Percentiles rank a stretch among this genome's conserved stretches.
phyloP scores from a whole-genome alignment of 148 eudicot species.

The Polygonum aviculare region DNA sequence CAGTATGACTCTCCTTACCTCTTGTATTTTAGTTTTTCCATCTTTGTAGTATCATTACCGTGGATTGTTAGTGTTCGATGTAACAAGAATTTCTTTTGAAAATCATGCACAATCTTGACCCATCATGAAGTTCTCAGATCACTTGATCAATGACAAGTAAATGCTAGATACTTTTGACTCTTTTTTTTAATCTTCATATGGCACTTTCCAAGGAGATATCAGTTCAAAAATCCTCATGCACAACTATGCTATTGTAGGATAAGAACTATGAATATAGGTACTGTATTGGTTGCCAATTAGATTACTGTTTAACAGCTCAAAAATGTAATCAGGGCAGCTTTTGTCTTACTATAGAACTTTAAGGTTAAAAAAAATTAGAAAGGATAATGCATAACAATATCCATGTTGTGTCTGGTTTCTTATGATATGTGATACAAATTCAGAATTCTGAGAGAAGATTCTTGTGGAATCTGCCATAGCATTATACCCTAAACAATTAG shows the following conservation, averaged over 20 bases:
- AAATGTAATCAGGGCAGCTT: background rate
- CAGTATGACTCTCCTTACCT: slow-evolving; percentile 46
- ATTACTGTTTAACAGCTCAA: background rate
- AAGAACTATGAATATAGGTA: background rate
- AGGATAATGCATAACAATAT: background rate
- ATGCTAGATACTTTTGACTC: background rate
- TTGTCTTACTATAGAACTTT: background rate
- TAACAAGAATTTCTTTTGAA: background rate
- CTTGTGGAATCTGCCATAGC: background rate
- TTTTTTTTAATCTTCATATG: background rate
- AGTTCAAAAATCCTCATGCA: background rate
- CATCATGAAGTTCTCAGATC: background rate
- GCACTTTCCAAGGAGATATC: background rate
- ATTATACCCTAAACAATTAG: background rate
- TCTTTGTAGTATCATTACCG: background rate
- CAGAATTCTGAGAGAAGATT: background rate
- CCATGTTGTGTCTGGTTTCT: background rate
- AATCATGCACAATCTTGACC: background rate
- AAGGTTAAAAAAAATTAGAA: background rate
- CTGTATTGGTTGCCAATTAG: background rate
- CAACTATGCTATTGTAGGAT: background rate
- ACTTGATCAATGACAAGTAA: background rate
- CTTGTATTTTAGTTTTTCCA: background rate
- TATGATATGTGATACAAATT: background rate
- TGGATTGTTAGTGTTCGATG: background rate